Evolutionary conservation across 148 eudicot species (phyloP), one percentile per base, ranked within the genome.

Genomic region (Euryodendron excelsum): DNA sequence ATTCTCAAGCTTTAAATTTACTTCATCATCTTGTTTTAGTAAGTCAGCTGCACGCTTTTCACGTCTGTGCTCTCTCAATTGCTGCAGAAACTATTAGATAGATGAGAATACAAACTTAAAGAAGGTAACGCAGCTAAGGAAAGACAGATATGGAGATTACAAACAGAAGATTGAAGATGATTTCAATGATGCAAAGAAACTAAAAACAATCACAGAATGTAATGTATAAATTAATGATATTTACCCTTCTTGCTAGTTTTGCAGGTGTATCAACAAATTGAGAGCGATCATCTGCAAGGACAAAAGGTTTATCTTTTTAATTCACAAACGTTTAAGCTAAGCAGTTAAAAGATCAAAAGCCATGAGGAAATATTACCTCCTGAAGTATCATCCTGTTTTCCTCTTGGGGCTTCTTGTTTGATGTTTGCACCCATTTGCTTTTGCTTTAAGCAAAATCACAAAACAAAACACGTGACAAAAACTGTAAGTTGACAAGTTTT

Each of bases 11-110:
- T 91, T 96, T 66, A 94, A 44, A 73, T 71, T 85, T 69, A 90
- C 88, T 69, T 93, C 99, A 80, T 88, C 98, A 78, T 93, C 97
- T 78, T 87, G 92, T 78, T 92, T 93, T 25, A 90, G 79, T 72
- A 92, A 79, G 68, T 90, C 93, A 83, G 93, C 90, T 23, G 90
- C 93, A 78, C 93, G 97, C 77, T 87, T 92, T 82, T 89, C 98
- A 45, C 92, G 97, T 83, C 88, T 88, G 75, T 77, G 88, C 71
- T 88, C 97, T 83, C 93, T 90, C 79, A 96, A 66, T 76, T 85
- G 87, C 99, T 96, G 89, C 91, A 86, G 31, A 79, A 66, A 77
- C 67, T 52, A 62, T 72, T 60, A 23, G 69, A 30, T 30, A 45
- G 36, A 37, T 48, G 23, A 76, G 61, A 27, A 76, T 28, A 61